Conservation (phyloP, 192 early-diverging fungal genomes). For the Paraglomus brasilianum region DNA sequence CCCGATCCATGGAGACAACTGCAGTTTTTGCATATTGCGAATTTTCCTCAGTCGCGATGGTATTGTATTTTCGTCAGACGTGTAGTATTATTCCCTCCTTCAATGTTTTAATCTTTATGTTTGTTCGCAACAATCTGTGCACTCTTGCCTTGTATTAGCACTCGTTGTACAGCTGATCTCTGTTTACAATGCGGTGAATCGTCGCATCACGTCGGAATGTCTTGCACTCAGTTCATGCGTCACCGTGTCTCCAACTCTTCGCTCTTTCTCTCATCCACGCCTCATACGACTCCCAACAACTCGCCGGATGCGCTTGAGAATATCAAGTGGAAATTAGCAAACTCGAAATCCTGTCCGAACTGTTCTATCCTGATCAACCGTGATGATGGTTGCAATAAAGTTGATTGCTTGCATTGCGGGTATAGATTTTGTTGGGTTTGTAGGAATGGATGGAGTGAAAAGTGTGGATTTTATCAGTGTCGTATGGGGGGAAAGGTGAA, state of each 20-base stretch:
- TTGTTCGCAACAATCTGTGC: not conserved
- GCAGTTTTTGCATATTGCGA: constrained; percentile 56
- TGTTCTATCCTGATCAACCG: constrained; percentile 65
- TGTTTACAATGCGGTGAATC: constrained; percentile 55
- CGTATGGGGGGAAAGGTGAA: constrained; percentile 9
- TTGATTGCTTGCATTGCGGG: constrained; percentile 65
- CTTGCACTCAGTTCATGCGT: constrained; percentile 48
- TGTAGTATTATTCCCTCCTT: not conserved
- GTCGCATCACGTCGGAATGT: constrained; percentile 40
- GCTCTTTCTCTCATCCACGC: not conserved
- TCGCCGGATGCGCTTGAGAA: constrained; percentile 37
- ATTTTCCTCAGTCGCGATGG: constrained; percentile 52
- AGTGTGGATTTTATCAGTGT: constrained; percentile 67
- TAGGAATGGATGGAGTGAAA: constrained; percentile 54
- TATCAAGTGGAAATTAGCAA: constrained; percentile 51
- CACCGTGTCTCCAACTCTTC: constrained; percentile 29
- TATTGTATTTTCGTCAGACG: constrained; percentile 34
- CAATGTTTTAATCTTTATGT: not conserved
- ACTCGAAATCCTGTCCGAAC: constrained; percentile 59
- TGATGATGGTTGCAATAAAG: constrained; percentile 73
- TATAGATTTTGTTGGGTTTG: constrained; percentile 67
- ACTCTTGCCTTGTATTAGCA: constrained; percentile 34
- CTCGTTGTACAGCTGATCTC: constrained; percentile 39
- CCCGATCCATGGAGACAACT: constrained; percentile 57
- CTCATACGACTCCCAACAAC: constrained; percentile 22